Base-by-base conservation (phyloP, 208 protist species). In the Leishmania tarentolae region DNA sequence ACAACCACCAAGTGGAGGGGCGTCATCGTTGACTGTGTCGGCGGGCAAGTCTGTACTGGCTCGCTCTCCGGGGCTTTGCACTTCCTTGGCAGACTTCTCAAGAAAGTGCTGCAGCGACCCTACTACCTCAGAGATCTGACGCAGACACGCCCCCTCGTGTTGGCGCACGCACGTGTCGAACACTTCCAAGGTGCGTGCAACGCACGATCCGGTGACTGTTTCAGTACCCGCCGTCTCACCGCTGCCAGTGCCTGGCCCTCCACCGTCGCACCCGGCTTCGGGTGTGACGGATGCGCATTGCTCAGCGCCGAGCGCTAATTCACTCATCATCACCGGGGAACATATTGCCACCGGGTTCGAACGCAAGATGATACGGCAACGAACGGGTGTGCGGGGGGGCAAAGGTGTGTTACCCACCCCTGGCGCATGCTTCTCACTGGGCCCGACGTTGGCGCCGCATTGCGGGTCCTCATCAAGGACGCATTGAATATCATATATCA, bases 291-390 rank as follows among this genome's bases (percentile, higher is more conserved):
- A 13, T 5, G 56, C 11, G n/a, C 59, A 50, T 7, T 35, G 28
- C 63, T 76, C 70, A 76, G 75, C 77, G 75, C 80, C 71, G 40
- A 75, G 53, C 47, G 81, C 24, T 11, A 84, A 77, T 46, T 57
- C 47, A 37, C 31, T 28, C 9, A 76, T n/a, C 21, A 68, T n/a
- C 2, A 15, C 50, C 0, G 80, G 2, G 6, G 81, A 19, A 28
- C 79, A 61, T 11, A 84, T 44, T 0, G 66, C 19, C 1, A 84
- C 81, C 6, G 81, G 81, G 4, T 72, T 52, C 28, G 81, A 80
- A 19, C 37, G 74, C 81, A 84, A n/a, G 42, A 53, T 35, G 17
- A 84, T 47, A n/a, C 56, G 80, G 24, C 80, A 77, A 21, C 11
- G 21, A 17, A 19, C 61, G 13, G 6, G 5, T 68, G 61, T 68